These are phyloP conservation scores for Ophiosphaerella korrae DNA, from an alignment of 2,329 filamentous ascomycete species.

Conservation along the genomic window DNA sequence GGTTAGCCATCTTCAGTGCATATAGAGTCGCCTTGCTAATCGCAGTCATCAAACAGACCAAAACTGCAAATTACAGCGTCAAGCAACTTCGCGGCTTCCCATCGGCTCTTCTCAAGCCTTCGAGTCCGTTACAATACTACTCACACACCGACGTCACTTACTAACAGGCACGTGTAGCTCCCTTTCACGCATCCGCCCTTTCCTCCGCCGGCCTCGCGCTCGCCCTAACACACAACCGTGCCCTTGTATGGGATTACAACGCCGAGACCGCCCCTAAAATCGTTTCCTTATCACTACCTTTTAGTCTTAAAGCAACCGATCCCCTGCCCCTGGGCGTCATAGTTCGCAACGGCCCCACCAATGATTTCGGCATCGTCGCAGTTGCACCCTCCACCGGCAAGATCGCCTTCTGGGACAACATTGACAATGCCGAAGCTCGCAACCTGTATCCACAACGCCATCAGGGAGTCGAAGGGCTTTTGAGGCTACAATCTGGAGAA, in stretches of 20 bases:
- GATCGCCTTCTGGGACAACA: conserved; percentile 93
- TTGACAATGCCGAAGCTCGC: conserved; percentile 84
- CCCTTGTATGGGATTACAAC: conserved; percentile 89
- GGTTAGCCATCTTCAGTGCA: conserved; percentile 53
- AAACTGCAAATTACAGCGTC: conserved; percentile 82
- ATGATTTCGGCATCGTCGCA: conserved; percentile 83
- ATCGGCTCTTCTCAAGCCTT: conserved; percentile 71
- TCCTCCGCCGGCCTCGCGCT: conserved; percentile 73
- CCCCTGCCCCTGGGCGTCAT: conserved; percentile 82
- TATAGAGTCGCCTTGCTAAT: conserved; percentile 5
- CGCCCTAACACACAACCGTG: conserved; percentile 78
- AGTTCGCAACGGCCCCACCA: conserved; percentile 76
- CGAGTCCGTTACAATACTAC: conserved; percentile 59
- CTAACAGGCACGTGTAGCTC: conserved; percentile 34
- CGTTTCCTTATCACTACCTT: conserved; percentile 79
- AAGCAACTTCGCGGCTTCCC: conserved; percentile 84
- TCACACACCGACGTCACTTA: conserved; percentile 2
- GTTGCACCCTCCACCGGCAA: conserved; percentile 83
- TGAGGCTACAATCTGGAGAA: conserved; percentile 80
- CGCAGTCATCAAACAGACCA: conserved; percentile 62
- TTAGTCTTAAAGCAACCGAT: conserved; percentile 70
- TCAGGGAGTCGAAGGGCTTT: conserved; percentile 75
- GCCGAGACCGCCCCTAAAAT: conserved; percentile 65
- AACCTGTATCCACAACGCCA: conserved; percentile 82
- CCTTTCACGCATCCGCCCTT: conserved; percentile 55